These are phyloP conservation scores for Diaporthe caulivora DNA, from an alignment of 2,329 filamentous ascomycete genomes.

Conservation along the genomic window DNA sequence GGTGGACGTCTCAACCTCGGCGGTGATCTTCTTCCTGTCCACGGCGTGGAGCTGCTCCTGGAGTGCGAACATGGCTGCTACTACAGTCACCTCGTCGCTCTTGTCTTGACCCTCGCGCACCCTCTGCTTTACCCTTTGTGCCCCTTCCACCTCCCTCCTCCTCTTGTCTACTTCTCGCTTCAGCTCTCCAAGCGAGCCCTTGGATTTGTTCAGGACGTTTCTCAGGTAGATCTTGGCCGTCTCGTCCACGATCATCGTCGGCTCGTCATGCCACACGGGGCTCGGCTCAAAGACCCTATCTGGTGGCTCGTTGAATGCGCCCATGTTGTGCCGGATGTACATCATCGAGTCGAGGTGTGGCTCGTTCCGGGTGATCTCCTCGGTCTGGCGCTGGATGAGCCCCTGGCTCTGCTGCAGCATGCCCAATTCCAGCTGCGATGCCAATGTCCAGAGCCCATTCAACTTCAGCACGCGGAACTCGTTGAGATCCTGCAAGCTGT, in stretches of 20 bases:
- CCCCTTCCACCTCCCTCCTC: conserved; percentile 83
- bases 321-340: conserved; percentile 94
- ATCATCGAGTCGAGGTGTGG: conserved; percentile 95
- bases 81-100: conserved; percentile 87
- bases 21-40: conserved; percentile 85
- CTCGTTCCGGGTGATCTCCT: conserved; percentile 88
- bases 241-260: conserved; percentile 87
- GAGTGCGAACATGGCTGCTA: conserved; percentile 83
- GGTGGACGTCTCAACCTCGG: conserved; percentile 92
- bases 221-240: conserved; percentile 89
- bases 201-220: conserved; percentile 92
- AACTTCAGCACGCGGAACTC: conserved; percentile 88
- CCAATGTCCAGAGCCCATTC: conserved; percentile 87
- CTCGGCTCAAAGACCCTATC: conserved; percentile 93
- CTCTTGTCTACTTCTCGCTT: conserved; percentile 88
- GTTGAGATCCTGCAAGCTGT: conserved; percentile 92
- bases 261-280: conserved; percentile 97
- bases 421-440: conserved; percentile 82
- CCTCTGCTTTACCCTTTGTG: conserved; percentile 79
- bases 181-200: conserved; percentile 83
- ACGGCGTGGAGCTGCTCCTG: conserved; percentile 88
- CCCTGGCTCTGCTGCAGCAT: conserved; percentile 81
- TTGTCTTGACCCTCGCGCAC: conserved; percentile 88
- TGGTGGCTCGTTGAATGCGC: conserved; percentile 83
- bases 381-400: conserved; percentile 78